Evolutionary conservation across 2,329 filamentous ascomycete species (phyloP), one percentile per base, ranked within the genome.

Genomic region (Penicillium griseofulvum): DNA sequence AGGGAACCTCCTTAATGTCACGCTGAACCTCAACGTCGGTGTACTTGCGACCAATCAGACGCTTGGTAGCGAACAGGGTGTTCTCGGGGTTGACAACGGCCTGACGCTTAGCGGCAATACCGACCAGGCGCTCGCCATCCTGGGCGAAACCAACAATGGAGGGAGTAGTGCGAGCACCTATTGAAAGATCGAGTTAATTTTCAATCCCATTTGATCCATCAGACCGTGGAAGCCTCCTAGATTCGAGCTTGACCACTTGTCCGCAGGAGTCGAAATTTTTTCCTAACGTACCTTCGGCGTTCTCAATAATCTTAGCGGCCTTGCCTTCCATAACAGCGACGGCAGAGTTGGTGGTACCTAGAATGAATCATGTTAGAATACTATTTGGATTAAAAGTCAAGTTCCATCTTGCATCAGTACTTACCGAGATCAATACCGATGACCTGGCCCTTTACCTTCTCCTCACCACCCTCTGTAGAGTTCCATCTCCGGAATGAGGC

Each of bases 281-380:
- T 56, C 46, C 55, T 19, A 57, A 62, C 80, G 70, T 80, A 91
- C 91, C 92, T 83, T 97, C 93, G 28, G 92, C 83, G 85, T 97
- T 97, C 80, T 97, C 93, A 76, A 97, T 97, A 76, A 97, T 97
- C 79, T 88, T 91, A 68, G 93, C 91, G 54, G 84, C 79, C 83
- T 96, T 96, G 79, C 93, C 94, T 83, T 97, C 93, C 92, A 97
- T 96, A 64, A 97, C 82, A 71, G 92, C 93, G 59, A 97, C 93
- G 54, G 93, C 93, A 58, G 93, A 97, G 86, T 97, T 97, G 70
- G 93, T 97, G 74, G 93, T 97, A 74, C 86, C 85, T 88, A 55
- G 46, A 45, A 7, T 46, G 0, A 24, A 55, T 34, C 0, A 47
- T 33, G 49, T 71, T 62, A 70, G 61, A 29, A 37, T 22, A 9